These are phyloP conservation scores for Stygiomarasmius scandens DNA, from an alignment of 1,284 basidiomycete genomes.

Conservation along the genomic window DNA sequence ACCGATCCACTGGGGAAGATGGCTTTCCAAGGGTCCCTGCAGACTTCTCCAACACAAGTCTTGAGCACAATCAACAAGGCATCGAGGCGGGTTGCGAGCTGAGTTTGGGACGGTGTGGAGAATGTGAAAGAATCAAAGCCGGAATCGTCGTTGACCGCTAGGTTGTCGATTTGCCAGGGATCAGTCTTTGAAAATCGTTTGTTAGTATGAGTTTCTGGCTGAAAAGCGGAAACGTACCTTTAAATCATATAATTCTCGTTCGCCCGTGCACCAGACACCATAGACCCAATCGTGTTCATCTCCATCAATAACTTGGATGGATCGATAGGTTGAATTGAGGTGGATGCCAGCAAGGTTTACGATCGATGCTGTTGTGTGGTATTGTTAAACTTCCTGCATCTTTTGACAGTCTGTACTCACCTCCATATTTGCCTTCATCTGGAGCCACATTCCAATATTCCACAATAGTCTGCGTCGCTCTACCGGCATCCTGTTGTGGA, in stretches of 20 bases:
- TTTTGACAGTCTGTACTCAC: too few species aligned
- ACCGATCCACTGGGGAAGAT: neutral
- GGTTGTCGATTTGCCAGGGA: conserved; percentile 4
- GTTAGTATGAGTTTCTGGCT: neutral
- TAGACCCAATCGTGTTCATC: conserved; percentile 4
- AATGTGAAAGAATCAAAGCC: neutral
- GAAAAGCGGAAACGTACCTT: neutral
- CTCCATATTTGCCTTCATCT: neutral
- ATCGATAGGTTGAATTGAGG: conserved; percentile 1
- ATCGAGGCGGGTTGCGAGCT: neutral
- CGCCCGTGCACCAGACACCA: conserved; percentile 8
- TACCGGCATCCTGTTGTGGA: too few species aligned
- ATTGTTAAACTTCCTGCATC: too few species aligned
- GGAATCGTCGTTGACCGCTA: neutral
- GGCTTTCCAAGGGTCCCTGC: conserved; percentile 1
- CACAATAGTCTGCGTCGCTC: neutral
- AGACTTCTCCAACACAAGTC: conserved; percentile 1
- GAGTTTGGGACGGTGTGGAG: neutral
- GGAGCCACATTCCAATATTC: conserved; percentile 6
- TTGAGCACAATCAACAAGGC: conserved; percentile 2
- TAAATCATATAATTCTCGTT: conserved; percentile 7
- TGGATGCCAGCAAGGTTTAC: too few species aligned
- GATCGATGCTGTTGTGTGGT: too few species aligned
- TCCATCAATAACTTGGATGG: neutral
- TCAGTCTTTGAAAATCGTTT: neutral